Percentiles rank a stretch among this genome's conserved stretches.
These are phyloP conservation scores for Didymosphaeria variabile DNA, from an alignment of 2,329 filamentous ascomycete genomes.

Conservation along the genomic window DNA sequence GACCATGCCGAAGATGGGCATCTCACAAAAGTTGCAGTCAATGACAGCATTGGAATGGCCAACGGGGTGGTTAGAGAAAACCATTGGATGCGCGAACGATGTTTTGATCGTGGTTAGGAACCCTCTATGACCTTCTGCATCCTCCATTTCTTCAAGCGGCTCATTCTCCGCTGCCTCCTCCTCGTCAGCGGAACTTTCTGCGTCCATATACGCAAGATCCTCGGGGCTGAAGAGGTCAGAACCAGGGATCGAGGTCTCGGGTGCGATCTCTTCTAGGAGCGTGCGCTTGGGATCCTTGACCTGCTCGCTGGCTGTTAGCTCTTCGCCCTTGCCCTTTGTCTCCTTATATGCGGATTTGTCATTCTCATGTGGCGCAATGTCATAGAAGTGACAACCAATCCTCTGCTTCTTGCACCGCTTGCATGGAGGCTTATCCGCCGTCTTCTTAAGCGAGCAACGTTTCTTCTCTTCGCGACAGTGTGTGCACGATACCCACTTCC, in stretches of 20 bases:
- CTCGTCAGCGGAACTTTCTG: neutral
- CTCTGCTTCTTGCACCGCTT: conserved; percentile 38
- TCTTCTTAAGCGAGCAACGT: conserved; percentile 44
- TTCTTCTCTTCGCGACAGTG: conserved; percentile 39
- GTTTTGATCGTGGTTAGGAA: conserved; percentile 46
- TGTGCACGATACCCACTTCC: conserved; percentile 35
- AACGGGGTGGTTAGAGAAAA: conserved; percentile 33
- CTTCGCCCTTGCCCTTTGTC: conserved; percentile 16
- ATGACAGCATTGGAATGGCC: conserved; percentile 8
- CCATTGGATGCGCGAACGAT: conserved; percentile 53
- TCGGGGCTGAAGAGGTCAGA: conserved; percentile 6
- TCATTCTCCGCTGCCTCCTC: conserved; percentile 20
- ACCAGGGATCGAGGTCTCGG: conserved; percentile 10
- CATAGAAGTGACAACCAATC: conserved; percentile 41
- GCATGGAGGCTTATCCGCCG: conserved; percentile 42
- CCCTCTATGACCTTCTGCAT: conserved; percentile 36
- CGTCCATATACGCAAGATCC: conserved; percentile 12
- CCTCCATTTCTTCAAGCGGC: conserved; percentile 40
- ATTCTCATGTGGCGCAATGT: conserved; percentile 9
- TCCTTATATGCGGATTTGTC: conserved; percentile 16
- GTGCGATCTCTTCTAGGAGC: conserved; percentile 5
- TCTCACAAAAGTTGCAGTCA: conserved; percentile 55
- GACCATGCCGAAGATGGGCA: conserved; percentile 51
- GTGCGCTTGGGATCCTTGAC: neutral
- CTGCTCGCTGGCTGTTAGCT: neutral